Conservation (phyloP, 306 rosid species). For the Gynostemma pentaphyllum region DNA sequence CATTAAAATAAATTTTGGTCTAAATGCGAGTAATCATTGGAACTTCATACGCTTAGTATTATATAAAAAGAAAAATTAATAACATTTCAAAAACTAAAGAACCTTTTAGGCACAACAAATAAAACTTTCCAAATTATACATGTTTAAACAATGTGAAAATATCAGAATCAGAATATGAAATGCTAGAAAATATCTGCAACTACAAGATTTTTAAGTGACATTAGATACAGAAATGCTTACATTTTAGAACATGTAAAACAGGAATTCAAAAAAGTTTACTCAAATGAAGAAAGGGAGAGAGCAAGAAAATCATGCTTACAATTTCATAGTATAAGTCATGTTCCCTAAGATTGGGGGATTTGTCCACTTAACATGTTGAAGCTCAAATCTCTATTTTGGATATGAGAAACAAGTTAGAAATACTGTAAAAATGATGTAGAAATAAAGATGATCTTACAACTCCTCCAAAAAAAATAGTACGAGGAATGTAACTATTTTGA, state of each 20-base stretch:
- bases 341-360: conserved; percentile 88
- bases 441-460: too few relatives aligned
- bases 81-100: too few relatives aligned
- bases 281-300: not conserved
- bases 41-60: too few relatives aligned
- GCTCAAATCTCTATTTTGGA: conserved; percentile 67
- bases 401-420: not conserved
- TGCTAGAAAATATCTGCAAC: not conserved
- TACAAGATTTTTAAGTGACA: not conserved
- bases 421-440: not conserved
- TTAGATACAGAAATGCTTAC: not conserved
- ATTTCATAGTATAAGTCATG: conserved; percentile 74
- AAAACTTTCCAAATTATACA: too few relatives aligned
- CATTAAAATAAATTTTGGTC: too few relatives aligned
- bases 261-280: not conserved
- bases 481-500: too few relatives aligned
- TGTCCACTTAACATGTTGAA: conserved; percentile 66
- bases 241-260: not conserved
- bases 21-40: too few relatives aligned
- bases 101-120: too few relatives aligned
- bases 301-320: conserved; percentile 37
- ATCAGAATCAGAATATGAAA: conserved; percentile 4
- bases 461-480: not conserved
- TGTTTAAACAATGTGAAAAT: too few relatives aligned
- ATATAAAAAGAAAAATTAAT: too few relatives aligned